These are phyloP conservation scores for Curvularia spicifera DNA, from an alignment of 2,329 filamentous ascomycete genomes.

Conservation along the genomic window DNA sequence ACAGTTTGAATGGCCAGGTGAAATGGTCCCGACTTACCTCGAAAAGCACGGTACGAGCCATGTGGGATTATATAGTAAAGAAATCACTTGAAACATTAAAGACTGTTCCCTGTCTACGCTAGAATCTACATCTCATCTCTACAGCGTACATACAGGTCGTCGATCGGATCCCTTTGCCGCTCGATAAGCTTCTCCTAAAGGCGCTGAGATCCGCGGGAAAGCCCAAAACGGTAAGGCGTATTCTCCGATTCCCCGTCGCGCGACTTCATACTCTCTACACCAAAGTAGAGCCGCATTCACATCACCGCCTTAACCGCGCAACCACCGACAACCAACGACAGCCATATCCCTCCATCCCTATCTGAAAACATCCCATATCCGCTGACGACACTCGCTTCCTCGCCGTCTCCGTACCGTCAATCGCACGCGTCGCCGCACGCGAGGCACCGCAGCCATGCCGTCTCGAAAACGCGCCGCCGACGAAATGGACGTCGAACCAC, in stretches of 20 bases:
- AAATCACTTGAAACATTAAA: too few relatives aligned
- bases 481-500: constrained; percentile 61
- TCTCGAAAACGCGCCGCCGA: constrained; percentile 53
- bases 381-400: neutral
- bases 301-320: constrained; percentile 12
- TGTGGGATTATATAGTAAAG: too few relatives aligned
- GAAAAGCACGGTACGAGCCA: too few relatives aligned
- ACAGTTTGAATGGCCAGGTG: too few relatives aligned
- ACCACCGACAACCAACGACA: constrained; percentile 7
- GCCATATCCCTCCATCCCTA: constrained; percentile 1
- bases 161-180: constrained; percentile 1
- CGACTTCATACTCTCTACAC: constrained; percentile 12
- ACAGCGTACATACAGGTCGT: too few relatives aligned
- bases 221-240: constrained; percentile 3
- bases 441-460: constrained; percentile 43
- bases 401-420: neutral
- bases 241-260: constrained; percentile 14
- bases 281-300: constrained; percentile 16
- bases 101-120: too few relatives aligned
- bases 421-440: constrained; percentile 44
- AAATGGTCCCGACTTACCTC: too few relatives aligned
- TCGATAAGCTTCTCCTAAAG: constrained; percentile 12
- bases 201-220: constrained; percentile 12
- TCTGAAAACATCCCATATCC: constrained; percentile 2
- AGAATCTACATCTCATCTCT: too few relatives aligned